A percentile compares a stretch with the other conserved stretches of the same genome.
These are phyloP conservation scores for Endoconidiophora laricicola DNA, from an alignment of 2,329 filamentous ascomycete genomes.

Conservation along the genomic window DNA sequence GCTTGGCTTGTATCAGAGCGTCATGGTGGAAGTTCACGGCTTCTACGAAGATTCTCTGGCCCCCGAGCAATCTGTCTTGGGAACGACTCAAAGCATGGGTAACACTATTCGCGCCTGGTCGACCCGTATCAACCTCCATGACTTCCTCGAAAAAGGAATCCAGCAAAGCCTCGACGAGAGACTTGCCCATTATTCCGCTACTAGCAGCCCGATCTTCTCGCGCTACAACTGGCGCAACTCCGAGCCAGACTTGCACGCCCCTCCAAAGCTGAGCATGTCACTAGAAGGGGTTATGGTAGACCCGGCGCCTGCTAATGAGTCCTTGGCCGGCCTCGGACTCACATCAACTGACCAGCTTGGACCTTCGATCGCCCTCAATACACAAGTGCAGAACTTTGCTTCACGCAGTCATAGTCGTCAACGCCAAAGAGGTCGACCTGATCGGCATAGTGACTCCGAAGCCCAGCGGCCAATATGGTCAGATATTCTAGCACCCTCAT, in stretches of 20 bases:
- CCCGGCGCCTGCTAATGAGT: too few relatives aligned
- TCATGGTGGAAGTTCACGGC: slow-evolving; percentile 38
- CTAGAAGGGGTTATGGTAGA: not conserved
- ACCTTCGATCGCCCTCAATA: too few relatives aligned
- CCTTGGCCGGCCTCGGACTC: too few relatives aligned
- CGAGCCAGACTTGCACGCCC: slow-evolving; percentile 1
- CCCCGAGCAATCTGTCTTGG: slow-evolving; percentile 2
- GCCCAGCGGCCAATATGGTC: too few relatives aligned
- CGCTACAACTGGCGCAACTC: slow-evolving; percentile 1
- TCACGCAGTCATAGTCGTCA: too few relatives aligned
- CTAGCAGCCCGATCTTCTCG: slow-evolving; percentile 15
- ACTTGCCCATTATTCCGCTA: slow-evolving; percentile 18
- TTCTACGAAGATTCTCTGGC: slow-evolving; percentile 40
- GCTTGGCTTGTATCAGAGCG: slow-evolving; percentile 32
- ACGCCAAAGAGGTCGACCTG: too few relatives aligned
- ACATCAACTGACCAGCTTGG: too few relatives aligned
- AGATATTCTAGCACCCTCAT: too few relatives aligned
- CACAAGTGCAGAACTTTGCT: too few relatives aligned
- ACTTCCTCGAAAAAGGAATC: slow-evolving; percentile 39
- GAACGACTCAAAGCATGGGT: slow-evolving; percentile 12
- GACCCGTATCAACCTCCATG: slow-evolving; percentile 31
- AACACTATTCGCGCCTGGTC: slow-evolving; percentile 33
- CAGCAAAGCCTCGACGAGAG: slow-evolving; percentile 37
- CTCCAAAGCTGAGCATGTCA: not conserved
- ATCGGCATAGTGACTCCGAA: too few relatives aligned